phyloP scores from a whole-genome alignment of 2,329 filamentous ascomycete species.

The Aspergillus sp. region DNA sequence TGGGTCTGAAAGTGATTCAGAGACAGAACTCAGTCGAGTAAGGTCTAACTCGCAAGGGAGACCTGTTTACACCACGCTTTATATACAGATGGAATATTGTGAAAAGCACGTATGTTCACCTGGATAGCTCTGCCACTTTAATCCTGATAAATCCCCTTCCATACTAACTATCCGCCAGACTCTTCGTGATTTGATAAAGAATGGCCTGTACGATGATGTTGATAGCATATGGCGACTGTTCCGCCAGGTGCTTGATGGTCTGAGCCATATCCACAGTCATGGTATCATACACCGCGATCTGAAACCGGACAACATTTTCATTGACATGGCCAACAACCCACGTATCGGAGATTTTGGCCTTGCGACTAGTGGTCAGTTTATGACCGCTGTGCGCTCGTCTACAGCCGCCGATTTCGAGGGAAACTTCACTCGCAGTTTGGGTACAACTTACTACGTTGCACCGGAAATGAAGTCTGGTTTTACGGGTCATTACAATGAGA shows the following conservation, averaged over 20 bases:
- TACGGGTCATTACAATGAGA: slow-evolving; percentile 77
- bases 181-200: slow-evolving; percentile 77
- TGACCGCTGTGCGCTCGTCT: slow-evolving; percentile 34
- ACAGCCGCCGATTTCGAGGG: slow-evolving; percentile 31
- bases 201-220: slow-evolving; percentile 66
- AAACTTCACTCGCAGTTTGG: slow-evolving; percentile 52
- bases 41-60: slow-evolving; percentile 47
- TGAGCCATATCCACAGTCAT: slow-evolving; percentile 82
- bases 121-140: not conserved
- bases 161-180: slow-evolving; percentile 49
- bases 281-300: slow-evolving; percentile 94
- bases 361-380: slow-evolving; percentile 75
- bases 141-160: slow-evolving; percentile 1
- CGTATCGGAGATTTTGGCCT: slow-evolving; percentile 97
- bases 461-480: slow-evolving; percentile 79
- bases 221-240: slow-evolving; percentile 87
- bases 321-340: slow-evolving; percentile 82
- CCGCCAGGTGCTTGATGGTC: slow-evolving; percentile 82
- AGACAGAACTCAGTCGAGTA: slow-evolving; percentile 35
- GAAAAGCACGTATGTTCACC: slow-evolving; percentile 66
- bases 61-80: slow-evolving; percentile 69
- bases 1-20: slow-evolving; percentile 18
- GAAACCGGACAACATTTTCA: slow-evolving; percentile 97
- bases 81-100: slow-evolving; percentile 99
- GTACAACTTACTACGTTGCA: slow-evolving; percentile 86